Conservation (phyloP, 176 grass and related monocot genomes). For the Raddia guianensis region DNA sequence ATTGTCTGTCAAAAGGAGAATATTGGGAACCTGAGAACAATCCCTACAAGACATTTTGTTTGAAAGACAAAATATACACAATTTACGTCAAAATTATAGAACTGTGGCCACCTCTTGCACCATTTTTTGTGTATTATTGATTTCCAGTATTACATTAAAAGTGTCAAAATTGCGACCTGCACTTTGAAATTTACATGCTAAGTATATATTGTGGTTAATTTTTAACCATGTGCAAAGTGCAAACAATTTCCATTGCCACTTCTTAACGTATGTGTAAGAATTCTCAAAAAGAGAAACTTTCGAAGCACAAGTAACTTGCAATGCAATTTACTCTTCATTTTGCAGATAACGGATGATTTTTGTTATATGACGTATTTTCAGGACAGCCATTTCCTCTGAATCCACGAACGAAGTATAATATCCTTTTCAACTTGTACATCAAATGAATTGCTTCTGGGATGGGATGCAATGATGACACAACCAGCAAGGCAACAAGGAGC, state of each 20-base stretch:
- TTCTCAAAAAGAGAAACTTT: background rate
- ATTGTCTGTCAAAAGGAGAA: background rate
- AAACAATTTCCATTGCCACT: background rate
- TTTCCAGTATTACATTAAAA: background rate
- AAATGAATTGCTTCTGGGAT: conserved; percentile 2
- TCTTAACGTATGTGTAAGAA: background rate
- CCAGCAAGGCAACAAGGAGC: background rate
- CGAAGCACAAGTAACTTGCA: background rate
- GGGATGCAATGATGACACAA: background rate
- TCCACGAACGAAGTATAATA: background rate
- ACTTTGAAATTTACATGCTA: background rate
- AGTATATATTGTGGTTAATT: background rate
- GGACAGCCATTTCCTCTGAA: background rate
- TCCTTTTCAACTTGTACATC: background rate
- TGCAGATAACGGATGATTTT: background rate
- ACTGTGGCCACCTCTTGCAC: background rate
- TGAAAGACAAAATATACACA: background rate
- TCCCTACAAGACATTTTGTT: background rate
- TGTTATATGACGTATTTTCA: background rate
- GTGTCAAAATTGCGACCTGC: background rate
- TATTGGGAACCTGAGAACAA: background rate
- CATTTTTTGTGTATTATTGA: background rate
- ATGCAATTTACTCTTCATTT: background rate
- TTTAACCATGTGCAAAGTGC: background rate
- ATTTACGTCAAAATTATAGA: background rate